Base-by-base conservation (phyloP, 2,329 filamentous ascomycete genomes). In the Orbilia ellipsospora region DNA sequence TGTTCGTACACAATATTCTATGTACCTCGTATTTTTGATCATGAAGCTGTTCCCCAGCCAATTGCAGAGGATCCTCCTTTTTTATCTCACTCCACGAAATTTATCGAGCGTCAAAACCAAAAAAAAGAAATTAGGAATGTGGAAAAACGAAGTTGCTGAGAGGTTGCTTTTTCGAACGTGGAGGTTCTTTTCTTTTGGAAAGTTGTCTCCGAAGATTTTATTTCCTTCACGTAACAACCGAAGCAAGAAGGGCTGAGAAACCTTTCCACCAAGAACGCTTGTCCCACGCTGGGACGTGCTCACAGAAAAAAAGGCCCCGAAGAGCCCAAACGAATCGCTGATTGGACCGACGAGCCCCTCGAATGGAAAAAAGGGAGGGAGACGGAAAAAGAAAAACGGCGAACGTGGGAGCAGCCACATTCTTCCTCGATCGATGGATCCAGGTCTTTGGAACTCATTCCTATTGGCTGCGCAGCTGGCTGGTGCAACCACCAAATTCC, bases 361-460 rank as follows among this genome's bases (percentile, higher is more conserved):
- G 7, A 44, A 52, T n/a, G 64, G 42, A 54, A 44, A 18, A 45
- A 50, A 50, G 31, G 10, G 42, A 57, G 56, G 44, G 26, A 48
- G 28, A 16, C 6, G 23, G 44, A 59, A 72, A 74, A 64, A 64
- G 60, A 52, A 60, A 61, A 52, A 55, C 51, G 59, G 48, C 60
- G 59, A 68, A 75, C 62, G 59, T 74, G 57, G 70, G 51, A 68
- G 62, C 63, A 60, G 64, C 72, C 72, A 69, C 64, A 55, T 44
- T 74, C 42, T 13, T 50, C 54, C 28, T 62, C 63, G 65, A 74
- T 74, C 72, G 72, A 75, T 69, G 64, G 72, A 75, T 75, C 72
- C 72, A 75, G 59, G 64, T 75, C 72, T 40, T 63, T 75, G 72
- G 72, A 56, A 75, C 72, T 59, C 64, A 23, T 75, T 75, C 72